Evolutionary conservation across 805 yeast genomes (phyloP), one percentile per base, ranked within the genome.

Genomic region (Ogataea methylovora): DNA sequence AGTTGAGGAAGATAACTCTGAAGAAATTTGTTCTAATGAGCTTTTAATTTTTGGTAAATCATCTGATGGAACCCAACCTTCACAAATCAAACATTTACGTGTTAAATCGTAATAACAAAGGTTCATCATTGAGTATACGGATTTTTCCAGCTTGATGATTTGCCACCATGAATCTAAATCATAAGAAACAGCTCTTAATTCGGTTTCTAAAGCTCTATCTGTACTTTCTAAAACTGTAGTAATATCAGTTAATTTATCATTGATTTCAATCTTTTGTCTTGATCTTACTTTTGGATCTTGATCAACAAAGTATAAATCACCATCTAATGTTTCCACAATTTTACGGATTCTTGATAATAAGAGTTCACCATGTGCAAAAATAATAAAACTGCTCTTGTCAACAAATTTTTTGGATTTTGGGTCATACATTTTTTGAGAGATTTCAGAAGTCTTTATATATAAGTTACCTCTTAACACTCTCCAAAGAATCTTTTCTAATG

Each of bases 401-500:
- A 81, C 73, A 34, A 60, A 62, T 21, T 67, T 67, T 32, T 73
- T 73, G 16, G 77, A 48, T 49, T 75, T 69, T 28, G 71, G 56
- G 48, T 85, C 94, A 49, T 71, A 73, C 33, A 86, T 61, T 15
- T 77, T 73, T 47, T 81, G 84, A 6, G 72, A 71, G 39, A 90
- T 75, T 45, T 84, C 92, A 31, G 73, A 71, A 42, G 82, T 73
- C 45, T 79, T 79, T 56, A 88, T 73, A 50, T 73, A 85, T 44
- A 94, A 65, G 56, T 92, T 92, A 51, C 98, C 98, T 56, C 98
- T 77, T 42, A 90, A 70, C 14, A 86, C 77, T 61, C 99, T 74
- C 95, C 96, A 92, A 31, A 87, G 62, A 37, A 92, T 85, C 48
- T 78, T 83, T 53, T 87, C 87, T 42, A 92, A 65, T 2, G 80